These are phyloP conservation scores for Aspergillus floridensis DNA, from an alignment of 2,329 filamentous ascomycete species.

Conservation along the genomic window DNA sequence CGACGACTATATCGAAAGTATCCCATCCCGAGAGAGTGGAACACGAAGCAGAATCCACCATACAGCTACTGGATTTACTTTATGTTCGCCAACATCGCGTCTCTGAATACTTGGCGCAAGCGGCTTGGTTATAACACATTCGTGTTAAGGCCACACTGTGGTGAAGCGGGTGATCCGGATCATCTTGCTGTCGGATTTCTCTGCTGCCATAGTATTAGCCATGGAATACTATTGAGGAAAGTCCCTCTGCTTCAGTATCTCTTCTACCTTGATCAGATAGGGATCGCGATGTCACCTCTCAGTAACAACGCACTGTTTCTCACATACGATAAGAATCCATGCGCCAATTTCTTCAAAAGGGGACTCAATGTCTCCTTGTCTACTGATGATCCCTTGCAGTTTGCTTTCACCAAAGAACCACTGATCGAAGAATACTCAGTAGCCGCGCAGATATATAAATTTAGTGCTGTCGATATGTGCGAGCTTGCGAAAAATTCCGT, in stretches of 20 bases:
- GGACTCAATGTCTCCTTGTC: constrained; percentile 94
- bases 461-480: constrained; percentile 97
- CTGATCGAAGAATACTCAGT: constrained; percentile 98
- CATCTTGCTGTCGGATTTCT: constrained; percentile 88
- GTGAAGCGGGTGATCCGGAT: constrained; percentile 94
- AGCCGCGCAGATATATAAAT: constrained; percentile 96
- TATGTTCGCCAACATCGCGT: constrained; percentile 88
- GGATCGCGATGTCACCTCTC: constrained; percentile 97
- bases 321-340: constrained; percentile 95
- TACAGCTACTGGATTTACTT: constrained; percentile 99
- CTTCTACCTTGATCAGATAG: constrained; percentile 97
- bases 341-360: constrained; percentile 90
- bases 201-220: constrained; percentile 95
- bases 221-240: constrained; percentile 87
- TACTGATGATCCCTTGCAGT: constrained; percentile 94
- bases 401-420: constrained; percentile 97
- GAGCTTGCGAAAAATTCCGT: constrained; percentile 96
- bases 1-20: constrained; percentile 94
- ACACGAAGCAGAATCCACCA: constrained; percentile 89
- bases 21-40: constrained; percentile 83
- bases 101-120: constrained; percentile 87
- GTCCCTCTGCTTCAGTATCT: constrained; percentile 94
- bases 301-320: constrained; percentile 97
- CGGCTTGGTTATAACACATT: constrained; percentile 95
- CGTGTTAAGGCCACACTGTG: constrained; percentile 86